Base-by-base conservation (phyloP, 2,329 filamentous ascomycete genomes). In the Penicillium sumatraense region DNA sequence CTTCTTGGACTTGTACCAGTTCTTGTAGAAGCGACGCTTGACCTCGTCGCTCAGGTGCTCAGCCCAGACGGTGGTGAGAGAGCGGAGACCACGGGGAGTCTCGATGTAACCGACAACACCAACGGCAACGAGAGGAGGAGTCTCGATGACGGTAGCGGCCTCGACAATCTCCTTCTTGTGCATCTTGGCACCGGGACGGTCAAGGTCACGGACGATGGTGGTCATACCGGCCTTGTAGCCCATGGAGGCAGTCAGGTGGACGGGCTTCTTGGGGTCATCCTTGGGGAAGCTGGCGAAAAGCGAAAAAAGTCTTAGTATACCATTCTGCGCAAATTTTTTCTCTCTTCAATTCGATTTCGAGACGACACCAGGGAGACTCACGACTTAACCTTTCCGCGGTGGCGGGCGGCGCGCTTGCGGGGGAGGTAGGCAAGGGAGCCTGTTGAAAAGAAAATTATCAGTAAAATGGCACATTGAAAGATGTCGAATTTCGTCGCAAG, bases 1-100 rank as follows among this genome's bases (percentile, higher is more conserved):
- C 91, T 97, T 98, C 93, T 99, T 99, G 87, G 88, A 92, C 90
- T 96, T 96, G 90, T 99, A 99, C 95, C 95, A 99, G 90, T 99
- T 99, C 92, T 98, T 98, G 91, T 99, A 99, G 91, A 99, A 99
- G 79, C 95, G 91, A 76, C 95, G 91, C 89, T 96, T 96, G 81
- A 99, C 79, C 85, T 98, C 95, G 81, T 99, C 95, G 83, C 90
- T 91, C 81, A 99, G 82, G 81, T 99, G 95, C 88, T 98, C 95
- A 77, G 95, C 95, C 95, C 95, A 99, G 79, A 99, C 91, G 78
- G 95, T 98, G 80, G 93, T 97, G 81, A 99, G 92, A 69, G 95
- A 99, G 81, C 95, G 93, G 76, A 99, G 92, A 84, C 95, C 95
- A 76, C 95, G 95, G 81, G 95, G 95, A 78, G 95, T 99, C 87